Evolutionary conservation across 805 yeast species (phyloP).

Genomic region (Yarrowia yakushimensis): DNA sequence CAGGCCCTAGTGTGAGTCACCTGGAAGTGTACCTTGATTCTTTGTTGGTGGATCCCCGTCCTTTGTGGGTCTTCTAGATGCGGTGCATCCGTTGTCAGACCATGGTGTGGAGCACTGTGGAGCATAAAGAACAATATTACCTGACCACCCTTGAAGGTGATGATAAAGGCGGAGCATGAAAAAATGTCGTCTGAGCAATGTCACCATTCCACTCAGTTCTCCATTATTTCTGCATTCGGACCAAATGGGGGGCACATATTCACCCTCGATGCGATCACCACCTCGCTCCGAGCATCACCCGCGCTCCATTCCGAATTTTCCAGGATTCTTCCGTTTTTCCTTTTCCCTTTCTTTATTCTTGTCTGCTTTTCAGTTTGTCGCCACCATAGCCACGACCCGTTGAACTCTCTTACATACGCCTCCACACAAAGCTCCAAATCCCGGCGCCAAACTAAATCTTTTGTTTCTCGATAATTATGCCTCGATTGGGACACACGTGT

Average conservation of each 20-base stretch:
- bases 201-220: no score
- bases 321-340: background rate
- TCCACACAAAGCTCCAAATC: constrained; percentile 19
- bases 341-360: background rate
- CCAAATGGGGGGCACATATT: no score
- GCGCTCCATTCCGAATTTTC: background rate
- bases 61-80: background rate
- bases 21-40: background rate
- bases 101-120: background rate
- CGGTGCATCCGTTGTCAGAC: background rate
- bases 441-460: background rate
- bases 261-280: no score
- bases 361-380: background rate
- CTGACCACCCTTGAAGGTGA: background rate
- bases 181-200: no score
- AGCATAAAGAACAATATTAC: no score
- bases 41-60: background rate
- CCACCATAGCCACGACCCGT: constrained; percentile 24
- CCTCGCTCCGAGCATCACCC: background rate
- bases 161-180: no score
- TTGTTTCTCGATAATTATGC: background rate
- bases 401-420: background rate
- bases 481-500: background rate
- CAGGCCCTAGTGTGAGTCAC: background rate
- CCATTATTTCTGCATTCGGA: no score